Evolutionary conservation across 768 basidiomycete genomes (phyloP), one percentile per base, ranked within the genome.

Genomic region (Pisolithus marmoratus): DNA sequence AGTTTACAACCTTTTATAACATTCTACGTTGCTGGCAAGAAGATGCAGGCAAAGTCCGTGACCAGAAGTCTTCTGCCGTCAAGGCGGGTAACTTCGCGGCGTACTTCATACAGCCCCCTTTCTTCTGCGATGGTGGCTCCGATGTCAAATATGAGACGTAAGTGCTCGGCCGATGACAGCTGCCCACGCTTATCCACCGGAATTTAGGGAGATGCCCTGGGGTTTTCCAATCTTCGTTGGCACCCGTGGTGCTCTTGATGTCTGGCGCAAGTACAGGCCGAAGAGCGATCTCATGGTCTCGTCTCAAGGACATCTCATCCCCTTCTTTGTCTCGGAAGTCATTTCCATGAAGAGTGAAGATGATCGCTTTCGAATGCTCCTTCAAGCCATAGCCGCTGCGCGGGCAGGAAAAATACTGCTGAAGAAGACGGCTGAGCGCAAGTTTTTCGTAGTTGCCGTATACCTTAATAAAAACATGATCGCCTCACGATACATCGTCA

Each of bases 11-110:
- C n/a, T n/a, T n/a, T n/a, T n/a, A n/a, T n/a, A n/a, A n/a, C n/a
- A n/a, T n/a, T n/a, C n/a, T n/a, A n/a, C n/a, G 26, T 27, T 54
- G 44, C 20, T 54, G 27, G 38, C 19, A 38, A 9, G 15, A 26
- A 34, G 56, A 51, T 20, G 46, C 12, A 11, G 2, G 7, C 11
- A 20, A 17, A 15, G 14, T 54, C 9, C 4, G 6, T n/a, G 22
- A 3, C 2, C 4, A 45, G 4, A 12, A 7, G 15, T 51, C 53
- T 14, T 57, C 46, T 29, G 41, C 40, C 27, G 9, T 44, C n/a
- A 54, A 57, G 45, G 49, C 56, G 8, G 51, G 53, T 19, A 56
- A 50, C 14, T 61, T 61, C 34, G 12, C 34, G 7, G 23, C 49
- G 1, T 14, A 58, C 47, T 54, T 61, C 3, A 11, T 59, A 22